Evolutionary conservation across 306 rosid species (phyloP), one percentile per base, ranked within the genome.

Genomic region (Dalbergia cultrata): DNA sequence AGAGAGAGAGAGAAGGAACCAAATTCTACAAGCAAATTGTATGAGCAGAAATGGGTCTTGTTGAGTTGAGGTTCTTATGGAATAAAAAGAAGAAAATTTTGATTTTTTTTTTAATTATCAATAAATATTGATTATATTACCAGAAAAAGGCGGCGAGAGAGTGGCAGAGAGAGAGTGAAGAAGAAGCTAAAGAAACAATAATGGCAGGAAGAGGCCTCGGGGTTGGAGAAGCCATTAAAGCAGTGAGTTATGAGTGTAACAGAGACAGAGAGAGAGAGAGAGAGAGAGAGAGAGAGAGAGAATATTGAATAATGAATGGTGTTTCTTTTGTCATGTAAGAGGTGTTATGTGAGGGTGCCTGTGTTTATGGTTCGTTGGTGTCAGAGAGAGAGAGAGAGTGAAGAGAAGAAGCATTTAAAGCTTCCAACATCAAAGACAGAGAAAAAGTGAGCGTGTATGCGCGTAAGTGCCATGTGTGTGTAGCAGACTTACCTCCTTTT

Each of bases 191-290:
- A 67, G 76, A 49, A 72, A 43, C n/a, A 7, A 54, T 54, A 9
- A 61, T 58, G 13, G 66, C 19, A 13, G 18, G 79, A 34, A 57
- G 56, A 81, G 76, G 70, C 67, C 67, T 80, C 60, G 87, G 80
- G 62, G 41, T 11, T n/a, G 45, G 89, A 67, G 88, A 75, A 77
- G 85, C 61, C 84, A 87, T 84, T 87, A 87, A 87, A 72, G 87
- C 66, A 53, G 78, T 45, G 72, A 22, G 72, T 56, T 44, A 75
- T 59, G 78, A 56, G 74, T 72, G 13, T 47, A 13, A 14, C 5
- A 10, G 60, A n/a, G n/a, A n/a, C n/a, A n/a, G n/a, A n/a, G n/a
- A n/a, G n/a, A n/a, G n/a, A n/a, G n/a, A 41, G 54, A 52, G 65
- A 12, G 72, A 19, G 77, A 68, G 80, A 74, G 81, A 33, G n/a